Conservation (phyloP, 331 rosid genomes). For the Malus hybrid region DNA sequence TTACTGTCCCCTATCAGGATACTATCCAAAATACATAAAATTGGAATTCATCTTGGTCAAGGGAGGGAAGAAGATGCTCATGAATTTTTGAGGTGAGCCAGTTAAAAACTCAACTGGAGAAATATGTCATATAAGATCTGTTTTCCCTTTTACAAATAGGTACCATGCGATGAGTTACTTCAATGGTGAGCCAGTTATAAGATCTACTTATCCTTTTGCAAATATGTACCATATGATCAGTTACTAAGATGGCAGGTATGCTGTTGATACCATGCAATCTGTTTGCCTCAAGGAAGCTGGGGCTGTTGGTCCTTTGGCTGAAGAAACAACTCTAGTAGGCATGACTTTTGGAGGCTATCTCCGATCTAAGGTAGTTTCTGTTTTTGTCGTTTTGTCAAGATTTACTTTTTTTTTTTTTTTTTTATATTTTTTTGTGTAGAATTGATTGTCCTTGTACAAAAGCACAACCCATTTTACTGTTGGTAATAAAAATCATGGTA, state of each 20-base stretch:
- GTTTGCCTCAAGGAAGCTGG: conserved; percentile 69
- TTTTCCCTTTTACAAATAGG: background rate
- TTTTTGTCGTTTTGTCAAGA: background rate
- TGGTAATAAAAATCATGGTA: background rate
- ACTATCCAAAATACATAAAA: conserved; percentile 72
- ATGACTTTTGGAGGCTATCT: conserved; percentile 81
- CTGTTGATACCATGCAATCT: conserved; percentile 80
- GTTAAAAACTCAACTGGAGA: conserved; percentile 8
- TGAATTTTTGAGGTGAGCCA: conserved; percentile 78
- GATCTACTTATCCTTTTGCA: background rate
- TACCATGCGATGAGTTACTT: conserved; percentile 22
- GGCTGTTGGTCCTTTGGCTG: conserved; percentile 51
- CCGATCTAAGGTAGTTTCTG: conserved; percentile 62
- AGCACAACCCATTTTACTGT: background rate
- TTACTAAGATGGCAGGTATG: conserved; percentile 59
- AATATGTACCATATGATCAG: conserved; percentile 18
- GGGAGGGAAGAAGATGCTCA: conserved; percentile 89
- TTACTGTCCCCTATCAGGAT: conserved; percentile 76
- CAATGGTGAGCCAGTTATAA: background rate
- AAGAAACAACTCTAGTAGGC: conserved; percentile 74
- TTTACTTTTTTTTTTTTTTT: background rate
- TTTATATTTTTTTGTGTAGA: background rate
- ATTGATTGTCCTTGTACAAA: background rate
- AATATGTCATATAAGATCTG: background rate
- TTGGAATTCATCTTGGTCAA: conserved; percentile 79